phyloP scores from a whole-genome alignment of 1,284 basidiomycete genomes.

The Laetiporus sulphureus region DNA sequence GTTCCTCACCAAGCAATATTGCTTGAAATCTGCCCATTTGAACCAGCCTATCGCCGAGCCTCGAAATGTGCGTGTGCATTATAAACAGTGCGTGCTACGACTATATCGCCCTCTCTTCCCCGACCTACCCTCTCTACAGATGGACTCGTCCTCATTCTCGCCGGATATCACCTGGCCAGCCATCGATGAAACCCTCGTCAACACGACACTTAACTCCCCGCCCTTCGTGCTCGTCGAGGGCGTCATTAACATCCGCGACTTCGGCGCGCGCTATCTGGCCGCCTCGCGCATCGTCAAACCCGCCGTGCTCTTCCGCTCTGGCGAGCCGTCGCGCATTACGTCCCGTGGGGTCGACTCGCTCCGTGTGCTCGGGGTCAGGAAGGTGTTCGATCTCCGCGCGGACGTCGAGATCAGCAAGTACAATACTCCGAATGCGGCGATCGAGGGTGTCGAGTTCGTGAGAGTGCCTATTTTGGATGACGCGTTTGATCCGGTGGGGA shows the following conservation, averaged over 20 bases:
- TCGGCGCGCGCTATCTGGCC: slow-evolving; percentile 25
- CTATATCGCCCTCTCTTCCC: too few relatives aligned
- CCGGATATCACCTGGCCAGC: too few relatives aligned
- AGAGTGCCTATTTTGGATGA: slow-evolving; percentile 23
- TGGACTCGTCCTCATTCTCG: too few relatives aligned
- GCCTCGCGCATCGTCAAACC: slow-evolving; percentile 22
- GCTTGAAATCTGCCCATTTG: too few relatives aligned
- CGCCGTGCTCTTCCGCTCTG: slow-evolving; percentile 32
- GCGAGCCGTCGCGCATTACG: slow-evolving; percentile 33
- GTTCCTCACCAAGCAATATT: too few relatives aligned
- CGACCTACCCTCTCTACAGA: too few relatives aligned
- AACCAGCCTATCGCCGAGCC: too few relatives aligned
- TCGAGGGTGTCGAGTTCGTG: slow-evolving; percentile 29
- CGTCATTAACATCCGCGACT: slow-evolving; percentile 33
- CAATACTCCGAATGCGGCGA: slow-evolving; percentile 21
- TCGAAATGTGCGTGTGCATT: too few relatives aligned
- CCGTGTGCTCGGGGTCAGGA: slow-evolving; percentile 28
- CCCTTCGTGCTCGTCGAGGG: slow-evolving; percentile 37
- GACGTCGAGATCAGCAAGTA: slow-evolving; percentile 30
- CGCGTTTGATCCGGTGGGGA: slow-evolving; percentile 25
- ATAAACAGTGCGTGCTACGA: too few relatives aligned
- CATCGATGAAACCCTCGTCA: slow-evolving; percentile 1
- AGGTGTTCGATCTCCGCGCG: slow-evolving; percentile 36
- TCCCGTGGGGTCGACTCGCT: slow-evolving; percentile 30
- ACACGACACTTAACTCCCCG: slow-evolving; percentile 14